Conservation (phyloP, 768 basidiomycete genomes). For the Phaeotremella skinneri region DNA sequence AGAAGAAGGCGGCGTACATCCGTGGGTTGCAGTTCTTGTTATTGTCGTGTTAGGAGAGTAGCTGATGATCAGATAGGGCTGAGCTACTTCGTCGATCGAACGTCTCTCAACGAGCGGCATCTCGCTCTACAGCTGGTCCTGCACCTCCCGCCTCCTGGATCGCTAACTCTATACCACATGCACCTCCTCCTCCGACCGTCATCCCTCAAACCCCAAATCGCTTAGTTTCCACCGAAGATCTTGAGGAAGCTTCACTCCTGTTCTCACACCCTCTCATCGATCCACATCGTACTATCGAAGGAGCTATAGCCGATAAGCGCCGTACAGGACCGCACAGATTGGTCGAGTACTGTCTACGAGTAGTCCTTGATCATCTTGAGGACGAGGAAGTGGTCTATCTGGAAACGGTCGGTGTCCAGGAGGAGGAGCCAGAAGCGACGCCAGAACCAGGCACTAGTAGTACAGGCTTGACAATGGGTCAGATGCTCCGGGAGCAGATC, state of each 20-base stretch:
- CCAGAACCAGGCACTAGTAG: not conserved
- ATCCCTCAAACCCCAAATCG: not conserved
- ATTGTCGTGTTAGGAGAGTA: too few species aligned
- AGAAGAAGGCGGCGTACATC: slow-evolving; percentile 28
- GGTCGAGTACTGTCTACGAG: slow-evolving; percentile 28
- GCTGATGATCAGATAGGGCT: slow-evolving; percentile 16
- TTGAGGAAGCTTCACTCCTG: not conserved
- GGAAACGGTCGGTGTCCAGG: not conserved
- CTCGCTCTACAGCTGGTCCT: slow-evolving; percentile 32
- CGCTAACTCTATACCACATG: too few species aligned
- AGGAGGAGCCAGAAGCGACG: not conserved
- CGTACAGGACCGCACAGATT: slow-evolving; percentile 6
- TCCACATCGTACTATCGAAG: not conserved
- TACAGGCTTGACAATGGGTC: slow-evolving; percentile 16
- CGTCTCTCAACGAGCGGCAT: slow-evolving; percentile 20
- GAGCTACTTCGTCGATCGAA: slow-evolving; percentile 27
- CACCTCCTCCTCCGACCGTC: not conserved
- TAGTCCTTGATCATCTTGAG: slow-evolving; percentile 29
- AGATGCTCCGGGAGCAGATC: slow-evolving; percentile 31
- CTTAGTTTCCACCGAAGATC: slow-evolving; percentile 2
- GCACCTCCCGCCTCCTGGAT: slow-evolving; percentile 38
- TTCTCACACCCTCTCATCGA: not conserved
- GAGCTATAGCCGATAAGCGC: not conserved
- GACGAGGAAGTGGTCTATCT: slow-evolving; percentile 12
- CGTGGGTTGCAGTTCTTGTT: slow-evolving; percentile 31